Percentiles rank a stretch among this genome's conserved stretches.
These are phyloP conservation scores for Aspergillus carbonarius DNA, from an alignment of 2,329 filamentous ascomycete genomes.

Conservation along the genomic window DNA sequence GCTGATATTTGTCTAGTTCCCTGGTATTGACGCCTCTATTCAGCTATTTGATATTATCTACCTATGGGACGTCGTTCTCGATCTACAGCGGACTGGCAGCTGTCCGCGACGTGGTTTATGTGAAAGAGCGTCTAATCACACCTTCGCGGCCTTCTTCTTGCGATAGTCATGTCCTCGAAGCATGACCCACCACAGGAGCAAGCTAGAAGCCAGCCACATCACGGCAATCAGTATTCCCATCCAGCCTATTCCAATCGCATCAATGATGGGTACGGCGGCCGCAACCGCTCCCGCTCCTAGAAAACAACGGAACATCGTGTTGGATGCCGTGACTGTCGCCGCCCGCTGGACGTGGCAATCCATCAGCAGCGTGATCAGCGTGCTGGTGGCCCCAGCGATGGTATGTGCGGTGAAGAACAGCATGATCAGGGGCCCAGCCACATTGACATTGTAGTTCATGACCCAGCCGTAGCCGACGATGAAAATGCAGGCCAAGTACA, in stretches of 20 bases:
- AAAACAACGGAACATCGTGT: slow-evolving; percentile 18
- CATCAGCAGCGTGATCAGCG: slow-evolving; percentile 20
- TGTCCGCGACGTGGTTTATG: background rate
- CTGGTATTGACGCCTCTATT: background rate
- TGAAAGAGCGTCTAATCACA: background rate
- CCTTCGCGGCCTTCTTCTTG: background rate
- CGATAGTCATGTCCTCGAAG: background rate
- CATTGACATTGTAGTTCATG: slow-evolving; percentile 9
- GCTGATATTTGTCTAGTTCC: background rate
- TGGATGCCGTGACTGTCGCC: slow-evolving; percentile 22
- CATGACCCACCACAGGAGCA: background rate
- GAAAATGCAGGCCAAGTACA: background rate
- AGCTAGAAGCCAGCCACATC: background rate
- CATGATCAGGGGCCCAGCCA: slow-evolving; percentile 19
- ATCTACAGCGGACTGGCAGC: background rate
- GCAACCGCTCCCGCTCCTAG: slow-evolving; percentile 21
- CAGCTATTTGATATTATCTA: background rate
- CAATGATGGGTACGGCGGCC: slow-evolving; percentile 20
- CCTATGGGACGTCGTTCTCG: background rate
- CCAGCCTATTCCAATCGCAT: slow-evolving; percentile 24
- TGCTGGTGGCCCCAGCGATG: slow-evolving; percentile 9
- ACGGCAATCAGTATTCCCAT: slow-evolving; percentile 10
- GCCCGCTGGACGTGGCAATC: slow-evolving; percentile 18
- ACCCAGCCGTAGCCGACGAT: slow-evolving; percentile 14
- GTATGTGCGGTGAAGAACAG: slow-evolving; percentile 21